Conservation (phyloP, 140 eudicot species). For the Erigeron philadelphicus region DNA sequence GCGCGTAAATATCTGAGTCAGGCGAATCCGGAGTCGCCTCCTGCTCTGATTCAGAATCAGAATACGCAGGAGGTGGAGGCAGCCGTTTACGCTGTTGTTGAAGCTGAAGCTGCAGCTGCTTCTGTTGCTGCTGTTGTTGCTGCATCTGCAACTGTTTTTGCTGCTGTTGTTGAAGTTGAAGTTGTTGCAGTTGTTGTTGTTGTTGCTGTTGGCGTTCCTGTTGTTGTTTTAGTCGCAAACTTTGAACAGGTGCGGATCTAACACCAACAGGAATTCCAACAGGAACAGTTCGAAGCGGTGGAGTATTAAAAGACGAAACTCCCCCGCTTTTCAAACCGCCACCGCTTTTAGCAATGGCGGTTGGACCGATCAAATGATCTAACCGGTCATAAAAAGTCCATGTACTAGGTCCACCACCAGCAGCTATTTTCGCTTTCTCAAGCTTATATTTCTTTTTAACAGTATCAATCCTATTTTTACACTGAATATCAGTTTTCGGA, state of each 20-base stretch:
- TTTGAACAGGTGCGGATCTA: conserved; percentile 48
- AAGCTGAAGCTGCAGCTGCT: conserved; percentile 29
- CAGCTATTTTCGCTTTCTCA: conserved; percentile 65
- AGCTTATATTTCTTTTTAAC: conserved; percentile 87
- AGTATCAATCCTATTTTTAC: conserved; percentile 84
- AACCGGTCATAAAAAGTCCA: conserved; percentile 68
- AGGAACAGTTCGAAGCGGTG: conserved; percentile 39
- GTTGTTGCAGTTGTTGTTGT: conserved; percentile 8
- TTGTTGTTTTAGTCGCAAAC: conserved; percentile 38
- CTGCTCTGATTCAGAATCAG: conserved; percentile 53
- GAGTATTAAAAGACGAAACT: conserved; percentile 18
- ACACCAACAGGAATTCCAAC: conserved; percentile 75
- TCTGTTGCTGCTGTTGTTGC: conserved; percentile 26
- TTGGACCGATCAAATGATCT: conserved; percentile 69
- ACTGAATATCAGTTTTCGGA: conserved; percentile 82
- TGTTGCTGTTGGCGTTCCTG: conserved; percentile 39
- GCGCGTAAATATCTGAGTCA: conserved; percentile 40
- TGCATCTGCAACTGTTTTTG: conserved; percentile 19
- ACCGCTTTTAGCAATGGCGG: conserved; percentile 33
- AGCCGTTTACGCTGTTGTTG: conserved; percentile 29
- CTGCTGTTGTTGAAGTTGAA: conserved; percentile 23
- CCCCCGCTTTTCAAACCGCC: not conserved
- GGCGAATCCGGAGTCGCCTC: conserved; percentile 57
- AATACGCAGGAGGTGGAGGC: conserved; percentile 37
- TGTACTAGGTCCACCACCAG: conserved; percentile 57